These are phyloP conservation scores for Colletotrichum gigasporum DNA, from an alignment of 2,329 filamentous ascomycete species.

Conservation along the genomic window DNA sequence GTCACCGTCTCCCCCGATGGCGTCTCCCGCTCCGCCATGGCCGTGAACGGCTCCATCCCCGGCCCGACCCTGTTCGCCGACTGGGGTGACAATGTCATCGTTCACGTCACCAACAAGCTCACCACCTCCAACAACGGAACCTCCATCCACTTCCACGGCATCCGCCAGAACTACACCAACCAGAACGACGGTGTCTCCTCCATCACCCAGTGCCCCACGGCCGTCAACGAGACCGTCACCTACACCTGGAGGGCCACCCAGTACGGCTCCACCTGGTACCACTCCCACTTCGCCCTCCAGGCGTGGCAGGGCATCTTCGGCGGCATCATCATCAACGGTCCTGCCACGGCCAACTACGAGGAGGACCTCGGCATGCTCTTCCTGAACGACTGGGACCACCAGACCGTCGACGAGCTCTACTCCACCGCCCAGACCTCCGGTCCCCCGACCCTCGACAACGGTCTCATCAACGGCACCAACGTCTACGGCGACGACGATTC, in stretches of 20 bases:
- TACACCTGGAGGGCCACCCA: constrained; percentile 67
- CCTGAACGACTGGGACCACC: constrained; percentile 67
- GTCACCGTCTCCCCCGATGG: constrained; percentile 56
- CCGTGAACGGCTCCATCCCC: constrained; percentile 67
- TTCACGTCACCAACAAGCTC: constrained; percentile 63
- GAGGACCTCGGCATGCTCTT: constrained; percentile 69
- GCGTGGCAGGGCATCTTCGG: constrained; percentile 67
- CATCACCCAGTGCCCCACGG: constrained; percentile 60
- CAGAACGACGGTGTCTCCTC: constrained; percentile 65
- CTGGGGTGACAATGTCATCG: constrained; percentile 57
- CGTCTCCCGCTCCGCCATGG: constrained; percentile 47
- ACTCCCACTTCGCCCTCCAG: constrained; percentile 64
- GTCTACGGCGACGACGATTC: constrained; percentile 42
- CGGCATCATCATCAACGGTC: constrained; percentile 69
- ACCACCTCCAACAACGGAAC: constrained; percentile 63
- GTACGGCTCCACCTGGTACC: constrained; percentile 68
- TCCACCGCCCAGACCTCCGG: constrained; percentile 37
- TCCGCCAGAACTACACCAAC: constrained; percentile 64
- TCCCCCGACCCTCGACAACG: constrained; percentile 53
- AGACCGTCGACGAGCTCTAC: constrained; percentile 50
- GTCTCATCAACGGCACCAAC: constrained; percentile 55
- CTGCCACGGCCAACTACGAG: constrained; percentile 67
- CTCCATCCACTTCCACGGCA: constrained; percentile 70
- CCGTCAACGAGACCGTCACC: constrained; percentile 60
- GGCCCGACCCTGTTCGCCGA: constrained; percentile 66